phyloP scores from a whole-genome alignment of 2,329 filamentous ascomycete species.

The Fusarium lateritium region DNA sequence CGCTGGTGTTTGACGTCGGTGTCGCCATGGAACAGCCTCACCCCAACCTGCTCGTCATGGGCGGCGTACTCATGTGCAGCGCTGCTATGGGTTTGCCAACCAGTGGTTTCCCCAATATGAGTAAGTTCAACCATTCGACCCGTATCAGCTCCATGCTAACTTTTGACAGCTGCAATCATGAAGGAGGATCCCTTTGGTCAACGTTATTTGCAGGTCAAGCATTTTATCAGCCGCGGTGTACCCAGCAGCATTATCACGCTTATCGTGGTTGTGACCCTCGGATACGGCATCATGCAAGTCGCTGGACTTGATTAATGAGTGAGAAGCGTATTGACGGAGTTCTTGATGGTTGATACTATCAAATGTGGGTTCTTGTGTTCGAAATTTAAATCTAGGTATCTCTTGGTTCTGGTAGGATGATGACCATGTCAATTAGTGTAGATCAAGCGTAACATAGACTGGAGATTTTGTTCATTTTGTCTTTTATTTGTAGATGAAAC shows the following conservation, averaged over 20 bases:
- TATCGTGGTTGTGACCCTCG: constrained; percentile 86
- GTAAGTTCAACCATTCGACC: constrained; percentile 70
- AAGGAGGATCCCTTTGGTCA: constrained; percentile 97
- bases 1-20: constrained; percentile 90
- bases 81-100: constrained; percentile 97
- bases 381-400: constrained; percentile 4
- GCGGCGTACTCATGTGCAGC: constrained; percentile 93
- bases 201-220: constrained; percentile 90
- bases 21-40: constrained; percentile 88
- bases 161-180: constrained; percentile 88
- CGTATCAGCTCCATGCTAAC: constrained; percentile 40
- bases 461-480: not conserved
- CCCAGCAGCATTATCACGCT: constrained; percentile 88
- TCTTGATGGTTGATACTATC: constrained; percentile 1
- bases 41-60: constrained; percentile 96
- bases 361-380: constrained; percentile 4
- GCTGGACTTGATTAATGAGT: constrained; percentile 69
- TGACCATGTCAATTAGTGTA: constrained; percentile 30
- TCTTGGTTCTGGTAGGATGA: constrained; percentile 9
- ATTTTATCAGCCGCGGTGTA: constrained; percentile 95
- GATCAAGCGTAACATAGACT: constrained; percentile 39
- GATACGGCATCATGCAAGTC: constrained; percentile 90
- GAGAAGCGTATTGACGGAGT: not conserved
- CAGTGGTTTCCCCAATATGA: constrained; percentile 99
- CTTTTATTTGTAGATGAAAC: not conserved